These are phyloP conservation scores for Ascomycota sp. DNA, from an alignment of 2,329 filamentous ascomycete genomes.

Conservation along the genomic window DNA sequence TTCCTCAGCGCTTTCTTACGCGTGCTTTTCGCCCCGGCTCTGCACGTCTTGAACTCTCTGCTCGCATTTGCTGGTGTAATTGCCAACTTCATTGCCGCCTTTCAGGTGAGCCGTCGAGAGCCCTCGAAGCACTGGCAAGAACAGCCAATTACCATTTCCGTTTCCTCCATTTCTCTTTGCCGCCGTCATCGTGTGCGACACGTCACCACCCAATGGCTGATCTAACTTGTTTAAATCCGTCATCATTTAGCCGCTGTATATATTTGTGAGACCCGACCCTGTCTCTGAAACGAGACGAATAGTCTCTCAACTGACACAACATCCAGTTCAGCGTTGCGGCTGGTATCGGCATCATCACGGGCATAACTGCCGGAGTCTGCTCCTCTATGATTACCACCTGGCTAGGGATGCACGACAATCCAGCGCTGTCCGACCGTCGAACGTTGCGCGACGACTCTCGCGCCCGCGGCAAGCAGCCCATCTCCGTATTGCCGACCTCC, in stretches of 20 bases:
- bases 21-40: constrained; percentile 15
- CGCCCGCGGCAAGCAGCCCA: too few relatives aligned
- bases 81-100: constrained; percentile 9
- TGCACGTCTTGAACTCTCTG: constrained; percentile 13
- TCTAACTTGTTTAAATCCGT: background rate
- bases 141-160: too few relatives aligned
- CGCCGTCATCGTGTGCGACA: too few relatives aligned
- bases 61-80: constrained; percentile 6
- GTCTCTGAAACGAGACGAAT: too few relatives aligned
- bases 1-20: constrained; percentile 9
- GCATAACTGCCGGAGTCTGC: constrained; percentile 34
- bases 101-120: constrained; percentile 12
- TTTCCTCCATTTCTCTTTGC: too few relatives aligned
- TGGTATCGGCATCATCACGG: constrained; percentile 43
- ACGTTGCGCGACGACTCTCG: background rate
- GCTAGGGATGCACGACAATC: constrained; percentile 20
- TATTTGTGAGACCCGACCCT: constrained; percentile 14
- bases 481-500: background rate
- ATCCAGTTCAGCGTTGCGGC: constrained; percentile 40
- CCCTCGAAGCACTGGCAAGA: too few relatives aligned
- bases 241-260: constrained; percentile 18
- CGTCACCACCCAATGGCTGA: too few relatives aligned
- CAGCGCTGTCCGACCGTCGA: constrained; percentile 3
- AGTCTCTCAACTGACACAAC: background rate
- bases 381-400: constrained; percentile 32